phyloP scores from a whole-genome alignment of 2,329 filamentous ascomycete species.

The Dactylellina parvicollis region DNA sequence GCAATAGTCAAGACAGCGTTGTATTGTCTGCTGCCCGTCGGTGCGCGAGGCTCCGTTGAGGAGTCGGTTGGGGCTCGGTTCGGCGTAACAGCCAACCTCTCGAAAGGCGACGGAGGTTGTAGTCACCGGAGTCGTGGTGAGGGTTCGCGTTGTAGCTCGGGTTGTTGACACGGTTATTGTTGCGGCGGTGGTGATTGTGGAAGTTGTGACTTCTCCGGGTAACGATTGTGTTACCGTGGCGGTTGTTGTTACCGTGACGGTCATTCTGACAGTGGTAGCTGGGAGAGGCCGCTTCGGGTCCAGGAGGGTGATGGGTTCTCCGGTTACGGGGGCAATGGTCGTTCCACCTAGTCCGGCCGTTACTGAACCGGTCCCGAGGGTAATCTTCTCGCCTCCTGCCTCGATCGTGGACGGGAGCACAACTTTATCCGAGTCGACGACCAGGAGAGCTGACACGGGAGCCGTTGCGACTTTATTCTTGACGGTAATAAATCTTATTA shows the following conservation, averaged over 20 bases:
- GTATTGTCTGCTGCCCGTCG: neutral
- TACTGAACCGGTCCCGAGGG: neutral
- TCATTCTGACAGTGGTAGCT: neutral
- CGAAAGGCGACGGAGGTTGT: neutral
- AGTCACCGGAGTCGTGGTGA: neutral
- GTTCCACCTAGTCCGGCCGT: neutral
- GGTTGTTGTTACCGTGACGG: neutral
- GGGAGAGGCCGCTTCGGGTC: neutral
- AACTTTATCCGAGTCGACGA: neutral
- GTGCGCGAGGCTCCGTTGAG: neutral
- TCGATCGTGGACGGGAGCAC: neutral
- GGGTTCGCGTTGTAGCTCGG: neutral
- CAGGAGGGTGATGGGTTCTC: neutral
- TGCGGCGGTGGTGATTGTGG: neutral
- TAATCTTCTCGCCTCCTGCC: neutral
- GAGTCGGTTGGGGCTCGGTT: neutral
- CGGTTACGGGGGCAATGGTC: neutral
- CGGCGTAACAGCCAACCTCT: neutral
- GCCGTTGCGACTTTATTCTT: neutral
- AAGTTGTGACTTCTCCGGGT: neutral
- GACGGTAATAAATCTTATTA: neutral
- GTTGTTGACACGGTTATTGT: neutral
- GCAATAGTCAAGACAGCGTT: neutral
- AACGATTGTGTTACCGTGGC: neutral
- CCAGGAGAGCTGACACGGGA: neutral